These are phyloP conservation scores for Spencermartinsiella ligniputridi DNA, from an alignment of 1,139 yeast genomes.

Conservation along the genomic window DNA sequence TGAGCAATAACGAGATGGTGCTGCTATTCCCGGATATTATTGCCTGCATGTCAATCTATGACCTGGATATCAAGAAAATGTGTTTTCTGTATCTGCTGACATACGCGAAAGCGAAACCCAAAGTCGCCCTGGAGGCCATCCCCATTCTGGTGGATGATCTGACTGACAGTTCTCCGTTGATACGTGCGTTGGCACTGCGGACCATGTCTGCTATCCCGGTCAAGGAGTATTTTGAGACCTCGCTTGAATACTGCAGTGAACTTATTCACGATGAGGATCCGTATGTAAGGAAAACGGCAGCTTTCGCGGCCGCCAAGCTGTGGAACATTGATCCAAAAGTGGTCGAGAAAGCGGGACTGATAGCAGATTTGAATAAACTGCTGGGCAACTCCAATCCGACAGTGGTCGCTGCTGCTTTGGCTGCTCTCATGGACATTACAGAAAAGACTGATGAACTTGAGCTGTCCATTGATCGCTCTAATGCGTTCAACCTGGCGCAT, in stretches of 20 bases:
- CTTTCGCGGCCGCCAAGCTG: slow-evolving; percentile 63
- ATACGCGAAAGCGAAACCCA: slow-evolving; percentile 58
- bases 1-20: slow-evolving; percentile 76
- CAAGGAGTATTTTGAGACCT: slow-evolving; percentile 47
- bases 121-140: slow-evolving; percentile 51
- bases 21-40: slow-evolving; percentile 63
- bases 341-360: slow-evolving; percentile 45
- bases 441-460: slow-evolving; percentile 49
- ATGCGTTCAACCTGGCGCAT: slow-evolving; percentile 50
- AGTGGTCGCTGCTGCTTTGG: slow-evolving; percentile 70
- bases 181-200: slow-evolving; percentile 55
- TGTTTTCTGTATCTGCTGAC: slow-evolving; percentile 49
- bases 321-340: slow-evolving; percentile 53
- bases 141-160: slow-evolving; percentile 55
- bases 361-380: slow-evolving; percentile 54
- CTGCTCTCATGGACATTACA: slow-evolving; percentile 62
- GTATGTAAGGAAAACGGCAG: slow-evolving; percentile 64
- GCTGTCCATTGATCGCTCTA: slow-evolving; percentile 52
- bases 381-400: slow-evolving; percentile 52
- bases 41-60: slow-evolving; percentile 55
- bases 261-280: slow-evolving; percentile 52
- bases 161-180: slow-evolving; percentile 37
- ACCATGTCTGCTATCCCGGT: slow-evolving; percentile 60
- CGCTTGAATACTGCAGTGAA: slow-evolving; percentile 36
- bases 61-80: slow-evolving; percentile 68